phyloP scores from a whole-genome alignment of 2,329 filamentous ascomycete species.

The Fusarium udum region DNA sequence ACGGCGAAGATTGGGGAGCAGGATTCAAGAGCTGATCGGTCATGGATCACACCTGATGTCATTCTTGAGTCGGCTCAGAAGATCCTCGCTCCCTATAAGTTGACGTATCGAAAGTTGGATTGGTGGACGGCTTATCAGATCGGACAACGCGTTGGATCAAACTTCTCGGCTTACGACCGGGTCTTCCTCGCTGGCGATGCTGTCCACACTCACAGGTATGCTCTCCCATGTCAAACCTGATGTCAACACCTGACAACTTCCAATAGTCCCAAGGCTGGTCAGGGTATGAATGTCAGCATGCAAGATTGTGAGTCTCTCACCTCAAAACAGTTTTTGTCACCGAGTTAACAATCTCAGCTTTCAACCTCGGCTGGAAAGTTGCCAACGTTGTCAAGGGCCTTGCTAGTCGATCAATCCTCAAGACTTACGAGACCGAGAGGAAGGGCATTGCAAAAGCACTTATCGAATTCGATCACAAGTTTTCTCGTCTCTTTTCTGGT shows the following conservation, averaged over 20 bases:
- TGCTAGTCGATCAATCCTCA: constrained; percentile 53
- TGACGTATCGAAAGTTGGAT: constrained; percentile 71
- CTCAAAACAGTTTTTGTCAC: rapidly evolving
- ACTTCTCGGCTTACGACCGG: constrained; percentile 64
- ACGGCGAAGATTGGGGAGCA: not conserved
- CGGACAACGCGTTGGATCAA: constrained; percentile 68
- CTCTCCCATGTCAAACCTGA: rapidly evolving
- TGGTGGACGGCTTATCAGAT: constrained; percentile 60
- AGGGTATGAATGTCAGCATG: constrained; percentile 79
- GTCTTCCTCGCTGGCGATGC: constrained; percentile 78
- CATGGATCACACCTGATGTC: constrained; percentile 69
- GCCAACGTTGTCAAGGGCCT: constrained; percentile 57
- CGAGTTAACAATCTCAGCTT: not conserved
- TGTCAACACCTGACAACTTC: not conserved
- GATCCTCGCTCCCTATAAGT: constrained; percentile 73
- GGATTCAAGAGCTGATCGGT: constrained; percentile 61
- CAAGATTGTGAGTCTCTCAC: constrained; percentile 57
- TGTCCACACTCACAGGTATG: constrained; percentile 58
- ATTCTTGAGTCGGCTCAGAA: constrained; percentile 71
- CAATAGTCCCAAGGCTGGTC: constrained; percentile 67
- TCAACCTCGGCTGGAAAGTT: constrained; percentile 67
- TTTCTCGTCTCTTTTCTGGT: constrained; percentile 61
- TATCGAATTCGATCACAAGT: constrained; percentile 70
- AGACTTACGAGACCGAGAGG: constrained; percentile 63
- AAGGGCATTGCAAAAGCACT: constrained; percentile 70